Evolutionary conservation across 495 filamentous ascomycete genomes (phyloP).

Genomic region (Xylaria flabelliformis): DNA sequence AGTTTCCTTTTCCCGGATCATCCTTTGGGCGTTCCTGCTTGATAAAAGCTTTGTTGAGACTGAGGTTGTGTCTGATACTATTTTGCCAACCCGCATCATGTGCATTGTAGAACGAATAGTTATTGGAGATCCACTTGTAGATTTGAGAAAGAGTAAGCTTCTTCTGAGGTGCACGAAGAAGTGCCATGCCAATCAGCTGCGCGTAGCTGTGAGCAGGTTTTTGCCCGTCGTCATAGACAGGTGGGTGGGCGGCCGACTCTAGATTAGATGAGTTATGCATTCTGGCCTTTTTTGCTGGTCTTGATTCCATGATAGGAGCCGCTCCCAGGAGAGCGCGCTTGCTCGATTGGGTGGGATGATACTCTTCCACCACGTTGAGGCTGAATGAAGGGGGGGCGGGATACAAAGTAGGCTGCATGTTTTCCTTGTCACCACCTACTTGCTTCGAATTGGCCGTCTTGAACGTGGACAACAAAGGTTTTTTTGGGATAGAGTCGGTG

Average conservation of each 20-base stretch:
- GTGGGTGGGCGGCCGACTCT: constrained; percentile 76
- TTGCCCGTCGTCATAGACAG: constrained; percentile 81
- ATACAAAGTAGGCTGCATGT: constrained; percentile 58
- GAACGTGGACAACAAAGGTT: constrained; percentile 65
- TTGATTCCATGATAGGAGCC: constrained; percentile 73
- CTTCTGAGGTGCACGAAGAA: constrained; percentile 82
- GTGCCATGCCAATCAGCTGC: constrained; percentile 95
- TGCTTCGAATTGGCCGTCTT: constrained; percentile 68
- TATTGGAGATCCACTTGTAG: constrained; percentile 98
- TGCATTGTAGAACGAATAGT: constrained; percentile 83
- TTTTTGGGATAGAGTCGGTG: constrained; percentile 90
- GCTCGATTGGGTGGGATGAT: constrained; percentile 63
- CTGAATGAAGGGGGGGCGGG: constrained; percentile 58
- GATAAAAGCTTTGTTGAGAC: constrained; percentile 94
- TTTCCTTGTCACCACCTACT: constrained; percentile 77
- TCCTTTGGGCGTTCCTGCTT: constrained; percentile 97
- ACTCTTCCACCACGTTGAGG: constrained; percentile 57
- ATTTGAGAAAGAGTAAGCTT: constrained; percentile 94
- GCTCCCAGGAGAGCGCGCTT: constrained; percentile 78
- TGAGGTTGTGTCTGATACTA: constrained; percentile 98
- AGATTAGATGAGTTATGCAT: constrained; percentile 64
- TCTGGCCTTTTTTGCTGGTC: constrained; percentile 66
- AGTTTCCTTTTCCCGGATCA: constrained; percentile 98
- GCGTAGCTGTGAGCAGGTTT: constrained; percentile 95
- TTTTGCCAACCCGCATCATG: constrained; percentile 95